phyloP scores from a whole-genome alignment of 1,284 basidiomycete species.

The Cystobasidium pallidum region DNA sequence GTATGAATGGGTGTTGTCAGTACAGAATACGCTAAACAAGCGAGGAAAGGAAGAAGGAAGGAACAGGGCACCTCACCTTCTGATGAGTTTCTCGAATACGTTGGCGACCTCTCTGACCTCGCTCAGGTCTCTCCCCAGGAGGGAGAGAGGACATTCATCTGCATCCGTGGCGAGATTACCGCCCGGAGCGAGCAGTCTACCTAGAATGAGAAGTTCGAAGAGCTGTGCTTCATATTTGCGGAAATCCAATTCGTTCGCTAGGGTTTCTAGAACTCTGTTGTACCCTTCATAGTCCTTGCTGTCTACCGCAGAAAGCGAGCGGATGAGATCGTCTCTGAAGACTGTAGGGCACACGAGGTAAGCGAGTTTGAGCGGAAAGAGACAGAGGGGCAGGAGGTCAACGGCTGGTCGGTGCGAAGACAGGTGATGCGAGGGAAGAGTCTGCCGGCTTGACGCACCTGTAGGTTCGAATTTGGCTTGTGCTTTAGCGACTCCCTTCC shows the following conservation, averaged over 20 bases:
- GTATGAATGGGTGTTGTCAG: background rate
- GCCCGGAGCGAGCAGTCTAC: conserved; percentile 92
- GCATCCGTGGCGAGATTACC: conserved; percentile 87
- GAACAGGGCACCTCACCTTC: too few relatives aligned
- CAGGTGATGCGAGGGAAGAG: too few relatives aligned
- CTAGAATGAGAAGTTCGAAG: conserved; percentile 91
- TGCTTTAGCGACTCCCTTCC: conserved; percentile 59
- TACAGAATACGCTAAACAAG: too few relatives aligned
- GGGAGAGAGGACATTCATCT: conserved; percentile 76
- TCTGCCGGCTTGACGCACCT: conserved; percentile 55
- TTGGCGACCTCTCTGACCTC: conserved; percentile 89
- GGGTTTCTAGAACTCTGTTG: conserved; percentile 71
- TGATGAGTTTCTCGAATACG: conserved; percentile 90
- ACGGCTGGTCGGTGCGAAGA: too few relatives aligned
- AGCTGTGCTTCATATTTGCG: conserved; percentile 90
- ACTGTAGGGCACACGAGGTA: too few relatives aligned
- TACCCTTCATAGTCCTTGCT: conserved; percentile 79
- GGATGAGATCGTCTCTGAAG: conserved; percentile 93
- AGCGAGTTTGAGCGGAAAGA: too few relatives aligned
- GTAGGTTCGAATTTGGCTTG: conserved; percentile 63
- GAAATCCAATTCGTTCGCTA: conserved; percentile 66
- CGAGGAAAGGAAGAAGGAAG: too few relatives aligned
- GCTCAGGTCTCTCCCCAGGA: conserved; percentile 63
- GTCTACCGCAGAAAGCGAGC: conserved; percentile 85
- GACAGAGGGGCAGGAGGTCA: too few relatives aligned